phyloP scores from a whole-genome alignment of 2,329 filamentous ascomycete species.

The Aspergillus sclerotialis region DNA sequence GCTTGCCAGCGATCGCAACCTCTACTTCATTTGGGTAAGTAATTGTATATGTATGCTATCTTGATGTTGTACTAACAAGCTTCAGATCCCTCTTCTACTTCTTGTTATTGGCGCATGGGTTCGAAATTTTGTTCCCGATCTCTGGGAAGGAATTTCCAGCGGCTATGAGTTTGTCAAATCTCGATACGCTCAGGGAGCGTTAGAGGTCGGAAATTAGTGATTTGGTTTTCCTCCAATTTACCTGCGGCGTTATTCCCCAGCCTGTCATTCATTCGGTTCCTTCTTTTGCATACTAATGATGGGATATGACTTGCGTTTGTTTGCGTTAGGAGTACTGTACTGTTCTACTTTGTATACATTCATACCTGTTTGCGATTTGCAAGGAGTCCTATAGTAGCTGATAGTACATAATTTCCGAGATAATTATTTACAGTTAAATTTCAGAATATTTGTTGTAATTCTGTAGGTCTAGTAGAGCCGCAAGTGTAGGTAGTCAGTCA shows the following conservation, averaged over 20 bases:
- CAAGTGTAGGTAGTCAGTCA: neutral
- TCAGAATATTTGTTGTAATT: neutral
- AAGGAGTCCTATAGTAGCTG: neutral
- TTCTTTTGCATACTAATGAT: conserved; percentile 23
- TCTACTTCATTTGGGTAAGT: conserved; percentile 50
- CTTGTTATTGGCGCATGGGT: conserved; percentile 40
- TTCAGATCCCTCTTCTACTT: conserved; percentile 40
- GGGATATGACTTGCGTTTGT: conserved; percentile 23
- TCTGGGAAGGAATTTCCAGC: conserved; percentile 33
- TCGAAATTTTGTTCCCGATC: conserved; percentile 36
- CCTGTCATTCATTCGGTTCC: conserved; percentile 10
- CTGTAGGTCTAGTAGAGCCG: neutral
- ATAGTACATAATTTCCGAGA: neutral
- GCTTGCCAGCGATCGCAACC: conserved; percentile 43
- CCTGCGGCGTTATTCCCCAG: conserved; percentile 16
- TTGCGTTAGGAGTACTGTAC: too few species aligned
- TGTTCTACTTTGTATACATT: conserved; percentile 4
- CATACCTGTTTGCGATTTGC: conserved; percentile 1
- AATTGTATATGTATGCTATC: neutral
- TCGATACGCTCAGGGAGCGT: conserved; percentile 26
- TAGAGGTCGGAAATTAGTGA: conserved; percentile 23
- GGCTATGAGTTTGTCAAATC: conserved; percentile 33
- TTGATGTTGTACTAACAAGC: conserved; percentile 13
- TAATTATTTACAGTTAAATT: neutral
- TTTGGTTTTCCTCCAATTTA: conserved; percentile 15